Base-by-base conservation (phyloP, 345 rosid species). In the Syzygium aqueum region DNA sequence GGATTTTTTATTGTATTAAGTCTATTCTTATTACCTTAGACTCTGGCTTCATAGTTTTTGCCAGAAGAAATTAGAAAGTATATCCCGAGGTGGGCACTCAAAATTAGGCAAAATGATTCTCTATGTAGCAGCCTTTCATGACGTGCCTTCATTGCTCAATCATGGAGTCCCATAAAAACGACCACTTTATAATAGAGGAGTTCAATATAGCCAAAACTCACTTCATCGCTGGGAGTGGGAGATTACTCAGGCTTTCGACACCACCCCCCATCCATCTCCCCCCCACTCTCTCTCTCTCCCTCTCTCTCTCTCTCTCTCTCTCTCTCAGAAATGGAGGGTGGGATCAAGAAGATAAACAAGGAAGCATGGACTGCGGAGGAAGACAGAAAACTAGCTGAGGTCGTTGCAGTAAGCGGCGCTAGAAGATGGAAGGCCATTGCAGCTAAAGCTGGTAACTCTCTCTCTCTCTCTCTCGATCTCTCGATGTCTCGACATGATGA, bases 301-400 rank as follows among this genome's bases (percentile, higher is more conserved):
- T 25, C 59, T 22, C 43, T 40, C 43, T 40, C 43, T 40, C 11
- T 3, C 57, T 3, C 23, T 8, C 78, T 30, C 25, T 33, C 84
- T 53, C 21, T 30, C 56, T 25, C 1, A 27, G 30, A 59, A 46
- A 46, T 50, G 85, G 54, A 30, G 73, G 54, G 28, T 22, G 53
- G 85, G 85, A 33, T 16, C 37, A 85, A 61, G 86, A 53, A 84
- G 51, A 33, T 25, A 30, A 88, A 89, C 67, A 91, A 52, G 65
- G 93, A 92, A 84, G 90, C 92, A 1, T 92, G 93, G 93, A 86
- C 91, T 27, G 80, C 85, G 12, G 93, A 92, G 84, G 93, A 92
- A 88, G 93, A 92, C 80, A 61, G 86, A 61, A 92, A 91, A 85
- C 82, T 92, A 25, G 91, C 90, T 19, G 92, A 92, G 85, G 88